Evolutionary conservation across 2,329 filamentous ascomycete species (phyloP).

Genomic region (Botrytis hyacinthi): DNA sequence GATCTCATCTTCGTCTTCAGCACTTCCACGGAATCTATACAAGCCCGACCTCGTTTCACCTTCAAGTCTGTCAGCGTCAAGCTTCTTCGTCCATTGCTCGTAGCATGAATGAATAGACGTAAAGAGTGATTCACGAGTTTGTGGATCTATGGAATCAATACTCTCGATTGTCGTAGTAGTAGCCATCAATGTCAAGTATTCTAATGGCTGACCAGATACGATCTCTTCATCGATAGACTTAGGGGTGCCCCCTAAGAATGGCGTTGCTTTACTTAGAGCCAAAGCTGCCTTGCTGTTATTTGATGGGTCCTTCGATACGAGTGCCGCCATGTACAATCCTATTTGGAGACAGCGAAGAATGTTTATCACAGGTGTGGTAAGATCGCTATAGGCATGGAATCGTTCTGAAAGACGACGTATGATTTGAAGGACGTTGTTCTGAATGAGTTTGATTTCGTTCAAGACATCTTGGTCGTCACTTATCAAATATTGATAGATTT

Average conservation of each 20-base stretch:
- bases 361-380: conserved; percentile 73
- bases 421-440: conserved; percentile 64
- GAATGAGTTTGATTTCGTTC: conserved; percentile 44
- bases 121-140: conserved; percentile 54
- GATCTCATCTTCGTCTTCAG: conserved; percentile 72
- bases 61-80: conserved; percentile 73
- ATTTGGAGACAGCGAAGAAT: conserved; percentile 77
- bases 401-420: conserved; percentile 65
- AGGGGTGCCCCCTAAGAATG: conserved; percentile 53
- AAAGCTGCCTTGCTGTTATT: conserved; percentile 21
- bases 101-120: conserved; percentile 72
- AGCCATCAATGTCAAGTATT: conserved; percentile 52
- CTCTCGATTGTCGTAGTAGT: conserved; percentile 50
- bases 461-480: conserved; percentile 43
- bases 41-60: conserved; percentile 71
- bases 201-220: conserved; percentile 39
- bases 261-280: conserved; percentile 47
- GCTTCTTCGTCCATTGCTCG: conserved; percentile 73
- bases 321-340: conserved; percentile 62
- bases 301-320: conserved; percentile 22
- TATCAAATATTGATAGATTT: conserved; percentile 28
- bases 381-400: conserved; percentile 80
- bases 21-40: conserved; percentile 78
- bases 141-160: conserved; percentile 43
- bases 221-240: conserved; percentile 22